phyloP scores from a whole-genome alignment of 2,329 filamentous ascomycete genomes.

The Paraphaeosphaeria sporulosa region DNA sequence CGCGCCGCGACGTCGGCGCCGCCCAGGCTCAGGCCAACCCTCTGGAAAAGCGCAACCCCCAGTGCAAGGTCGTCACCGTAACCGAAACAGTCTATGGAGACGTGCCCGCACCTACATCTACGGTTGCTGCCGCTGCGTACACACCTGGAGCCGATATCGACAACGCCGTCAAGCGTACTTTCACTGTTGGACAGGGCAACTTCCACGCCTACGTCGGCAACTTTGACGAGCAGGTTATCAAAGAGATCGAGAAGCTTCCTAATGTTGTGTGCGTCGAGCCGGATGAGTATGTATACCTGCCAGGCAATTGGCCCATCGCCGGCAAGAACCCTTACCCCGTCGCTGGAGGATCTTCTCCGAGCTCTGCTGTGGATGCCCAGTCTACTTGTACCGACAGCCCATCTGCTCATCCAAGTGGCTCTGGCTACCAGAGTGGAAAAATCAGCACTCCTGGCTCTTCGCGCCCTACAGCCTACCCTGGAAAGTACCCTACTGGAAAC shows the following conservation, averaged over 20 bases:
- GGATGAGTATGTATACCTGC: slow-evolving; percentile 15
- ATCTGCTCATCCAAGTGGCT: not conserved
- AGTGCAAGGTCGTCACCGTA: not conserved
- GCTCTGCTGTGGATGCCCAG: not conserved
- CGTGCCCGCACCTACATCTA: not conserved
- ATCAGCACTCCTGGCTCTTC: not conserved
- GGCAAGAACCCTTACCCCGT: slow-evolving; percentile 7
- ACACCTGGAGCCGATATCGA: slow-evolving; percentile 6
- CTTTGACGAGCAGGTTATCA: slow-evolving; percentile 53
- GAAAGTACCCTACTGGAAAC: slow-evolving; percentile 3
- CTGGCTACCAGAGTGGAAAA: not conserved
- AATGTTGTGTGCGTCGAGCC: slow-evolving; percentile 12
- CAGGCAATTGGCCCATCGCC: not conserved
- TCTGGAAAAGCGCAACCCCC: slow-evolving; percentile 1
- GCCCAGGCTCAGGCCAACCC: not conserved
- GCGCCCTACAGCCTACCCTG: not conserved
- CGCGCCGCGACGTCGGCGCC: slow-evolving; percentile 13
- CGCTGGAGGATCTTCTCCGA: not conserved
- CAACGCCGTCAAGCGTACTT: slow-evolving; percentile 2
- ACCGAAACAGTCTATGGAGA: slow-evolving; percentile 3
- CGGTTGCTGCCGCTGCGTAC: not conserved
- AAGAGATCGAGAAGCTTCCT: slow-evolving; percentile 21
- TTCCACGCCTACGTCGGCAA: slow-evolving; percentile 51
- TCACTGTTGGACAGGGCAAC: slow-evolving; percentile 7
- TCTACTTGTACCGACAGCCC: not conserved